Evolutionary conservation across 139 green algal genomes (phyloP).

Genomic region (Asterochloris erici): DNA sequence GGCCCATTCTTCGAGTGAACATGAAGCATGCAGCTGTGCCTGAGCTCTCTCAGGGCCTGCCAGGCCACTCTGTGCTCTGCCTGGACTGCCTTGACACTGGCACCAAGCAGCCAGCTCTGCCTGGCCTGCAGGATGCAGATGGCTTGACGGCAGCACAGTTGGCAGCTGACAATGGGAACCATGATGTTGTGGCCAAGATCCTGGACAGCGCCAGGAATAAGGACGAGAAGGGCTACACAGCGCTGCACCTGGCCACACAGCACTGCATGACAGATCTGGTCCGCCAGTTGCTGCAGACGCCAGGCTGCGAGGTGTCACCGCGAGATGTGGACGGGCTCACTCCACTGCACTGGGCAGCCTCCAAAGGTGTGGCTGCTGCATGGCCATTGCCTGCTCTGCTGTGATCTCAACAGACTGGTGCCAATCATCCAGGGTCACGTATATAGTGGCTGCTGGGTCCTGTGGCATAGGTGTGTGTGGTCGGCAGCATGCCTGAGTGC

Average conservation of each 20-base stretch:
- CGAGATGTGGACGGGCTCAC: constrained; percentile 27
- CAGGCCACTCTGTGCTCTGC: no score
- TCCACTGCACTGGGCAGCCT: constrained; percentile 33
- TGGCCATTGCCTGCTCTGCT: neutral
- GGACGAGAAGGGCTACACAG: constrained; percentile 19
- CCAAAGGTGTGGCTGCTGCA: constrained; percentile 7
- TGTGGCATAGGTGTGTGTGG: no score
- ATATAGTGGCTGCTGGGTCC: no score
- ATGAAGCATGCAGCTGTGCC: neutral
- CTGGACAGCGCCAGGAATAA: constrained; percentile 27
- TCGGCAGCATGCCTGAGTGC: no score
- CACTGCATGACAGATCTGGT: constrained; percentile 18
- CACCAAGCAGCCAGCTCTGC: no score
- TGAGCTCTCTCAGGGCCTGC: neutral
- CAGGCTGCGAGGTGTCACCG: constrained; percentile 1
- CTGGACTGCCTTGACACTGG: no score
- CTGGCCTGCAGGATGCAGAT: constrained; percentile 13
- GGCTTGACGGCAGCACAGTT: constrained; percentile 22
- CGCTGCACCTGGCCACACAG: constrained; percentile 29
- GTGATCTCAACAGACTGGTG: neutral
- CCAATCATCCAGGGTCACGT: no score
- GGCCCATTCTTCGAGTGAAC: neutral
- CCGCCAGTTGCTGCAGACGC: constrained; percentile 26
- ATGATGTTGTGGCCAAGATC: constrained; percentile 27
- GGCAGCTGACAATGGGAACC: constrained; percentile 22